Base-by-base conservation (phyloP, 192 early-diverging fungal species). In the Entomortierella lignicola region DNA sequence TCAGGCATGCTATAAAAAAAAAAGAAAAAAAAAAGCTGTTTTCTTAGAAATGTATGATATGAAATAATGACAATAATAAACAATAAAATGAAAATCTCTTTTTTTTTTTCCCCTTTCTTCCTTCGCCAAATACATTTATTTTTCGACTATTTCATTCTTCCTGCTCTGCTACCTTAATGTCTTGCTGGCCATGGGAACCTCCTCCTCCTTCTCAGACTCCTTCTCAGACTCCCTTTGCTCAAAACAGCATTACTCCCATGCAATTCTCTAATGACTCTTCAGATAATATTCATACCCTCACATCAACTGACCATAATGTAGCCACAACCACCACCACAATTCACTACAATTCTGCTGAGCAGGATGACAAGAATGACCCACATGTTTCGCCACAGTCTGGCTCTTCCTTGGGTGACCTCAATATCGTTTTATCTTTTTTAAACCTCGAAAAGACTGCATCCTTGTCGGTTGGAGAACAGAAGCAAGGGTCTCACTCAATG, bases 1-100 rank as follows among this genome's bases (percentile, higher is more conserved):
- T 91, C 89, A 11, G 92, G 92, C 13, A 89, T 93, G 66, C 52
- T 74, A 17, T 74, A 59, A 43, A 26, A 27, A 26, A 6, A 42
- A 42, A 42, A 10, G 13, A 42, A 10, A 42, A 42, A 42, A 10
- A 42, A 42, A 42, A 42, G 13, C n/a, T n/a, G n/a, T n/a, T n/a
- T n/a, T n/a, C n/a, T n/a, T n/a, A n/a, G n/a, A n/a, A n/a, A n/a
- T n/a, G n/a, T n/a, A n/a, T n/a, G n/a, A n/a, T n/a, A n/a, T n/a
- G n/a, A n/a, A n/a, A n/a, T n/a, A n/a, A n/a, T n/a, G n/a, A n/a
- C n/a, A n/a, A 37, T 37, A 37, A 4, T 37, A 10, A 4, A 10
- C 34, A 37, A 37, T 10, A 37, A 37, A 37, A 37, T 7, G 34
- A 7, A 37, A 4, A 37, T 37, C 20, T 31, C 42, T 11, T 32